Percentiles rank a stretch among this genome's conserved stretches.
Conservation (phyloP, 192 early-diverging fungal genomes). For the Coemansia sp. region DNA sequence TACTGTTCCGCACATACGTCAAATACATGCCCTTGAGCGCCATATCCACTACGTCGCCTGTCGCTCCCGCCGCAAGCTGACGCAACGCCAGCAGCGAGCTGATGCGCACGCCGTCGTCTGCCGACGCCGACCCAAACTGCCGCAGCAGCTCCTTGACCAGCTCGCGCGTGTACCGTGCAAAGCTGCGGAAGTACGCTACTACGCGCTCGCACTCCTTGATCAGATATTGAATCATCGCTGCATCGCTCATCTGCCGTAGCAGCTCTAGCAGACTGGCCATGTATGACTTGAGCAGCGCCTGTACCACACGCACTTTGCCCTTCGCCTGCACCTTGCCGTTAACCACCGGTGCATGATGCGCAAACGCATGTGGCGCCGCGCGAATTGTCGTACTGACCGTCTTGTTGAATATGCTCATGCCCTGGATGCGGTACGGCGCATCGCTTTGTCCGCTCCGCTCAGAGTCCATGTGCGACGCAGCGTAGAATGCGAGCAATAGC, state of each 20-base stretch:
- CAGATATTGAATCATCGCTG: constrained; percentile 79
- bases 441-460: constrained; percentile 54
- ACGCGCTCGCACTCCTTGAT: constrained; percentile 76
- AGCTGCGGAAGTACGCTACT: constrained; percentile 76
- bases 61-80: constrained; percentile 58
- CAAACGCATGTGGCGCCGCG: constrained; percentile 64
- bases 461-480: constrained; percentile 74
- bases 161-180: constrained; percentile 76
- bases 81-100: constrained; percentile 82
- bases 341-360: constrained; percentile 59
- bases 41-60: constrained; percentile 61
- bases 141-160: constrained; percentile 63
- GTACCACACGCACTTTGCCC: constrained; percentile 64
- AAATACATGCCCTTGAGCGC: constrained; percentile 78
- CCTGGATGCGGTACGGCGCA: constrained; percentile 70
- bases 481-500: constrained; percentile 80
- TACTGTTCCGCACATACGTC: constrained; percentile 74
- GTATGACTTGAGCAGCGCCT: constrained; percentile 81
- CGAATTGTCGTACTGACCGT: constrained; percentile 73
- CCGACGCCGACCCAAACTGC: constrained; percentile 54
- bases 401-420: constrained; percentile 71
- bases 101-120: constrained; percentile 71
- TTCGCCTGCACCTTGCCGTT: constrained; percentile 33
- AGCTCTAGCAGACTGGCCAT: constrained; percentile 70
- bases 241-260: constrained; percentile 77